Conservation (phyloP, 768 basidiomycete species). For the Serpula lacrymans region DNA sequence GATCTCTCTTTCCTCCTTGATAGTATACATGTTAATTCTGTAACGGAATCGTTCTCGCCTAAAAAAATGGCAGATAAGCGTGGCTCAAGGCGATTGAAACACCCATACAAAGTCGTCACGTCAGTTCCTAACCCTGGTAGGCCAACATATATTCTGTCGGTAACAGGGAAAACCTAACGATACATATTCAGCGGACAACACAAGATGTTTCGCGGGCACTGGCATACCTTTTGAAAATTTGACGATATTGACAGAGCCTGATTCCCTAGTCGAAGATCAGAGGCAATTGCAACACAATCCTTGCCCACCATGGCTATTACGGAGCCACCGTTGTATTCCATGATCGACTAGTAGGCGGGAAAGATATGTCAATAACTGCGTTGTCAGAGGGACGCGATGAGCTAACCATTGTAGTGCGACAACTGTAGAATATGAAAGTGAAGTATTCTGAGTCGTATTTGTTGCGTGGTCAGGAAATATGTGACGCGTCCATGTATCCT, state of each 20-base stretch:
- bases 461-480: too few relatives aligned
- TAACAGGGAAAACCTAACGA: constrained; percentile 85
- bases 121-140: constrained; percentile 92
- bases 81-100: neutral
- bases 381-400: neutral
- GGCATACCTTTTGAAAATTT: constrained; percentile 88
- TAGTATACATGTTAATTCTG: constrained; percentile 97
- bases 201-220: neutral
- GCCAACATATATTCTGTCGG: constrained; percentile 89
- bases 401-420: neutral
- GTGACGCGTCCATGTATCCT: too few relatives aligned
- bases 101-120: constrained; percentile 71
- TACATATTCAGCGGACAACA: constrained; percentile 10
- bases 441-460: too few relatives aligned
- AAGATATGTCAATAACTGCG: neutral
- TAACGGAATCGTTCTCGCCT: constrained; percentile 91
- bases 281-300: constrained; percentile 97
- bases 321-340: constrained; percentile 96
- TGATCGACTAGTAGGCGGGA: constrained; percentile 77
- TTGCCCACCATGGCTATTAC: constrained; percentile 99
- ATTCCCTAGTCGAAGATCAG: constrained; percentile 88
- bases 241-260: constrained; percentile 82
- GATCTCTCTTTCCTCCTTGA: constrained; percentile 98
- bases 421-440: neutral
- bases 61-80: constrained; percentile 4